Percentiles rank a stretch among this genome's conserved stretches.
Evolutionary conservation across 2,329 filamentous ascomycete genomes (phyloP).

Genomic region (Daldinia eschscholtzii): DNA sequence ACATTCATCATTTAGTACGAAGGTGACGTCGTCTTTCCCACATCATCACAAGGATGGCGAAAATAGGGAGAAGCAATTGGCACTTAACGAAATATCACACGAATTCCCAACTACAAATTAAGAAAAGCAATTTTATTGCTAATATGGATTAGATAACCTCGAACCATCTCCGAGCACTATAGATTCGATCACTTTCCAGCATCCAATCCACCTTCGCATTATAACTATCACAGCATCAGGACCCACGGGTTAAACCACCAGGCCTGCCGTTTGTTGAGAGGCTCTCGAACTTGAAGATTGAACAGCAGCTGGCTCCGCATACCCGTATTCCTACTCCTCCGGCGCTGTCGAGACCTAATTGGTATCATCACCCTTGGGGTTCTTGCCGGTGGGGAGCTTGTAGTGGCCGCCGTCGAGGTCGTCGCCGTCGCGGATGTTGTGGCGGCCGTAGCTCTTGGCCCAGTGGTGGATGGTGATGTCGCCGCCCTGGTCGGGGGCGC

Average conservation of each 20-base stretch:
- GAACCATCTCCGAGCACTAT: neutral
- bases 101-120: neutral
- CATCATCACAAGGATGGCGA: neutral
- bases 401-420: slow-evolving; percentile 5
- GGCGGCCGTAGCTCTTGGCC: slow-evolving; percentile 32
- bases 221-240: neutral
- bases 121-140: neutral
- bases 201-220: neutral
- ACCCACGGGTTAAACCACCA: neutral
- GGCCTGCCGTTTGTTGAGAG: neutral
- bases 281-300: neutral
- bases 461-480: slow-evolving; percentile 28
- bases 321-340: neutral
- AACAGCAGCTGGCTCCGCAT: neutral
- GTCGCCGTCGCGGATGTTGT: slow-evolving; percentile 31
- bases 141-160: neutral
- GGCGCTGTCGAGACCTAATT: neutral
- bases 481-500: slow-evolving; percentile 23
- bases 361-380: neutral
- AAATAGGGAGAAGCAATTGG: neutral
- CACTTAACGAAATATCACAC: neutral
- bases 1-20: too few species aligned
- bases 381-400: slow-evolving; percentile 1
- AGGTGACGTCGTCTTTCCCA: too few species aligned
- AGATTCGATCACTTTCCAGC: neutral